A percentile compares a stretch with the other conserved stretches of the same genome.
These are phyloP conservation scores for Cyanidium caldarium DNA, from an alignment of 23 red algal genomes.

Conservation along the genomic window DNA sequence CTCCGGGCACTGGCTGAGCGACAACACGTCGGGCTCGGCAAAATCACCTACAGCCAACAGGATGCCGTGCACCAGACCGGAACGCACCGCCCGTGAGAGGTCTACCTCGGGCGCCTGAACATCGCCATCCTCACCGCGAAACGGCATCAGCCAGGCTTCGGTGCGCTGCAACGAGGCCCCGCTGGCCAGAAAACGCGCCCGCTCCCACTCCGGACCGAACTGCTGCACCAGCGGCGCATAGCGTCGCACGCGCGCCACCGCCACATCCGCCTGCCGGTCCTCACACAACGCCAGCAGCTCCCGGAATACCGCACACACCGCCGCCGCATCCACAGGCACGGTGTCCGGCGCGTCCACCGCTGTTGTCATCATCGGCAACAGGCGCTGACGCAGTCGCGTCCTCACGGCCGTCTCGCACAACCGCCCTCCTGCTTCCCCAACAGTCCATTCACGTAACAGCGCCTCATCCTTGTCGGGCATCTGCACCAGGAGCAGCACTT, in stretches of 20 bases:
- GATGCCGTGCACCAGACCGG: no score
- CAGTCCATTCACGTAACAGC: neutral
- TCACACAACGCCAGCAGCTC: neutral
- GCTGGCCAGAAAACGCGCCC: neutral
- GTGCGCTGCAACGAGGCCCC: no score
- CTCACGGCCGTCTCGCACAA: neutral
- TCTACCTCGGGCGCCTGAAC: no score
- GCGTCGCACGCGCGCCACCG: neutral
- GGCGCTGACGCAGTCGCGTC: neutral
- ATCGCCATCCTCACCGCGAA: no score
- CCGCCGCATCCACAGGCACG: no score
- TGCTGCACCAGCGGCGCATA: neutral
- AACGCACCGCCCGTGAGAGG: no score
- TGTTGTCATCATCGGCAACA: neutral
- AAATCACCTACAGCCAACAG: no score
- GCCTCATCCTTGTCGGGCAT: neutral
- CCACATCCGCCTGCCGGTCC: constrained; percentile 1
- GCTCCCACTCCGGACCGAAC: neutral
- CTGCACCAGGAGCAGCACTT: constrained; percentile 3
- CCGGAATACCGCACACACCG: neutral
- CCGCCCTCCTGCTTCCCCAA: neutral
- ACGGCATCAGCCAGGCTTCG: no score
- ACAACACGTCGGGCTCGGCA: no score
- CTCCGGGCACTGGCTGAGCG: no score
- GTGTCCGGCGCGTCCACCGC: no score